These are phyloP conservation scores for Glycine soja DNA, from an alignment of 306 rosid species.

Conservation along the genomic window DNA sequence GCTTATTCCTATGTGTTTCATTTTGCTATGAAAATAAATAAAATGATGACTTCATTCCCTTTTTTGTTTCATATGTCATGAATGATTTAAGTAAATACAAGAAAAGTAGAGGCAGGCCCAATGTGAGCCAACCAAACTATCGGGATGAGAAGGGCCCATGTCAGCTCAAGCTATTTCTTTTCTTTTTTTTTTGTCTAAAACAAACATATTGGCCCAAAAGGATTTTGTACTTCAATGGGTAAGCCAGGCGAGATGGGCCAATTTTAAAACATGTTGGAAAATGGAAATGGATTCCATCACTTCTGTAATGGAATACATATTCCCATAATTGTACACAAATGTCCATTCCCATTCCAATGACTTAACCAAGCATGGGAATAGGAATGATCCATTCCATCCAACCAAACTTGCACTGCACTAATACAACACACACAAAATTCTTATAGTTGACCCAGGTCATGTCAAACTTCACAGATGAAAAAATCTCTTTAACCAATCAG, in stretches of 20 bases:
- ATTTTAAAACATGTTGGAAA: constrained; percentile 3
- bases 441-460: constrained; percentile 12
- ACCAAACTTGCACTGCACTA: neutral
- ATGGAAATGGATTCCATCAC: neutral
- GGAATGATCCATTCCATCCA: neutral
- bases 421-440: constrained; percentile 20
- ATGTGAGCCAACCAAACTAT: neutral
- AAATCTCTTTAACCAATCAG: too few relatives aligned
- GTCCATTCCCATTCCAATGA: constrained; percentile 17
- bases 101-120: neutral
- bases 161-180: neutral
- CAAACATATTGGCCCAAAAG: constrained; percentile 7
- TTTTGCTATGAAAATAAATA: constrained; percentile 11
- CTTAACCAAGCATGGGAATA: neutral
- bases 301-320: neutral
- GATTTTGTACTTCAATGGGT: neutral
- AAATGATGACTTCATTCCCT: constrained; percentile 25
- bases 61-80: neutral
- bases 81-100: neutral
- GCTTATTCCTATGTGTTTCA: neutral
- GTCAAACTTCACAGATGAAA: constrained; percentile 1
- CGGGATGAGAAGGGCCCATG: neutral
- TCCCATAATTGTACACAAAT: constrained; percentile 1
- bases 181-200: neutral
- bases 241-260: neutral